A percentile compares a stretch with the other conserved stretches of the same genome.
These are phyloP conservation scores for Leccinellum albellum DNA, from an alignment of 768 basidiomycete genomes.

Conservation along the genomic window DNA sequence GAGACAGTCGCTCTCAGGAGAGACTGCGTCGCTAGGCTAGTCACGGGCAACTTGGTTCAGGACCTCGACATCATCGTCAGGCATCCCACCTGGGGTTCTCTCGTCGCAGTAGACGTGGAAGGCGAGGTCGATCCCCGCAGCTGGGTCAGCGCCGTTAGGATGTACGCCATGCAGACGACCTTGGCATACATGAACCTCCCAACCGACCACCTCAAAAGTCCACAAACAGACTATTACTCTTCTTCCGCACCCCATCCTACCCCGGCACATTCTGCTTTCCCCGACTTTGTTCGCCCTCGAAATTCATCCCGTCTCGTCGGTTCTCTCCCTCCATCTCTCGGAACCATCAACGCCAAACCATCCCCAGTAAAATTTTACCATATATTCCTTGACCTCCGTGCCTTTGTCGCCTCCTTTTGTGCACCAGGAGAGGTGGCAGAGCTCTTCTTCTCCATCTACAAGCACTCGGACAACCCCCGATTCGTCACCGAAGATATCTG, in stretches of 20 bases:
- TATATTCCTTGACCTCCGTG: constrained; percentile 84
- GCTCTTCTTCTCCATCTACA: constrained; percentile 90
- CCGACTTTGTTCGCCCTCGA: constrained; percentile 41
- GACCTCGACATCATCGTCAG: constrained; percentile 95
- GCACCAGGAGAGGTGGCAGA: constrained; percentile 90
- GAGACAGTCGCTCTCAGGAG: constrained; percentile 78
- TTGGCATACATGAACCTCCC: constrained; percentile 70
- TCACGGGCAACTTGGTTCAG: constrained; percentile 87
- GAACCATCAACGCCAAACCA: constrained; percentile 27
- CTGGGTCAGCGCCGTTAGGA: constrained; percentile 85
- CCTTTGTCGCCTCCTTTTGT: constrained; percentile 89
- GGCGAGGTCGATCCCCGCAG: constrained; percentile 75
- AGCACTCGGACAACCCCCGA: constrained; percentile 65
- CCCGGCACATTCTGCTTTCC: constrained; percentile 68
- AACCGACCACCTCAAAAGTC: constrained; percentile 34
- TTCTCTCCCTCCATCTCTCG: constrained; percentile 29
- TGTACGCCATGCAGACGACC: constrained; percentile 87
- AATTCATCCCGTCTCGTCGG: constrained; percentile 34
- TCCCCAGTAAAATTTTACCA: constrained; percentile 77
- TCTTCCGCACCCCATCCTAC: constrained; percentile 49
- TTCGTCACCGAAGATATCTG: constrained; percentile 96
- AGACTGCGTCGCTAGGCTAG: constrained; percentile 85
- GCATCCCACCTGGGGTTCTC: constrained; percentile 85
- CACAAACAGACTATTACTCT: constrained; percentile 41
- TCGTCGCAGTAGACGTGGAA: constrained; percentile 88